These are phyloP conservation scores for Kluyveromyces nonfermentans DNA, from an alignment of 805 yeast species.

Conservation along the genomic window DNA sequence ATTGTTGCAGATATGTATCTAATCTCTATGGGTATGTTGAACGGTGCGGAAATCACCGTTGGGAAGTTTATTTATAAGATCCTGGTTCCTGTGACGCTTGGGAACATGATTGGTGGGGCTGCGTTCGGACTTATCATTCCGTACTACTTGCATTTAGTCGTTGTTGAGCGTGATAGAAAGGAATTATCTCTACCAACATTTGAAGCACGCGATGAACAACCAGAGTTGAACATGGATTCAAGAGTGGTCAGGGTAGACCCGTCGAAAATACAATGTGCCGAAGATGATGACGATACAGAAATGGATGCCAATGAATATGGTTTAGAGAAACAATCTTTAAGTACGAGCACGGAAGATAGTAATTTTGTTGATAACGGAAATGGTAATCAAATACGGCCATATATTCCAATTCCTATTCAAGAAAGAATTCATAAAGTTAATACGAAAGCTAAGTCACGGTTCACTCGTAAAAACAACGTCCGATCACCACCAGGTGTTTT, in stretches of 20 bases:
- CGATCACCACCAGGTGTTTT: conserved; percentile 70
- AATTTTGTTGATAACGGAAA: background rate
- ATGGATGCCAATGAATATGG: background rate
- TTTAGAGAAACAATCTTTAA: conserved; percentile 1
- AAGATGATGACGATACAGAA: conserved; percentile 5
- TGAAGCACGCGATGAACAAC: conserved; percentile 73
- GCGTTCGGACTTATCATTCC: conserved; percentile 57
- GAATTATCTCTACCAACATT: conserved; percentile 53
- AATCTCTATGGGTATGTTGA: conserved; percentile 55
- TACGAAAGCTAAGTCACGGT: background rate
- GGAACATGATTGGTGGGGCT: conserved; percentile 73
- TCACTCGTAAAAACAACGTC: conserved; percentile 5
- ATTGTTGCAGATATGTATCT: conserved; percentile 77
- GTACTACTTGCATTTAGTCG: conserved; percentile 62
- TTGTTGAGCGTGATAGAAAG: conserved; percentile 62
- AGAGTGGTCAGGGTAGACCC: conserved; percentile 53
- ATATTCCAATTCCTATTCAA: background rate
- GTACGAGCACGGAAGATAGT: background rate
- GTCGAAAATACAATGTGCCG: conserved; percentile 7
- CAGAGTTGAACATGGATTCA: conserved; percentile 66
- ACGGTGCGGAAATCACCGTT: conserved; percentile 55
- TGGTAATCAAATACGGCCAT: background rate
- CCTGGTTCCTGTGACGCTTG: conserved; percentile 60
- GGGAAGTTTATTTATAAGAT: conserved; percentile 64
- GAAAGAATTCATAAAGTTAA: background rate